Evolutionary conservation across 2,329 filamentous ascomycete species (phyloP).

Genomic region (Trichoderma atroviride): DNA sequence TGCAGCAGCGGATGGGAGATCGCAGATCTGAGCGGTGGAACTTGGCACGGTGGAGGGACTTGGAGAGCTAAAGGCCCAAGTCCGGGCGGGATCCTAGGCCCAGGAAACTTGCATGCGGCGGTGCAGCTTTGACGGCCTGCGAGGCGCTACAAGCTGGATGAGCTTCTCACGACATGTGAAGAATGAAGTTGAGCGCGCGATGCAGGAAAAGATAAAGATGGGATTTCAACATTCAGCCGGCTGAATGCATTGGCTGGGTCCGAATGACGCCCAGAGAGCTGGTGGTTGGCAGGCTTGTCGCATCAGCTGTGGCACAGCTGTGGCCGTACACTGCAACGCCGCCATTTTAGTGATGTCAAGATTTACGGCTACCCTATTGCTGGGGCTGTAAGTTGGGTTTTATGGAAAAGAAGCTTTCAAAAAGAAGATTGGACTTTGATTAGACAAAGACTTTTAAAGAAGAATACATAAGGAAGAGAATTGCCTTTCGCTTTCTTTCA

Average conservation of each 20-base stretch:
- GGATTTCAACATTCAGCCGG: background rate
- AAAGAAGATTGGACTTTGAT: background rate
- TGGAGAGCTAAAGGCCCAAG: constrained; percentile 9
- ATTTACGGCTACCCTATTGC: background rate
- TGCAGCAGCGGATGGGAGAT: constrained; percentile 1
- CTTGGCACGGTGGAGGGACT: constrained; percentile 5
- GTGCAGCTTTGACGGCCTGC: constrained; percentile 13
- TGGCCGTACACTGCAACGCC: background rate
- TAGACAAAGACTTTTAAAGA: background rate
- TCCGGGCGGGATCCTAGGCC: constrained; percentile 5
- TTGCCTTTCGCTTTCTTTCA: background rate
- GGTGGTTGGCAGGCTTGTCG: constrained; percentile 1
- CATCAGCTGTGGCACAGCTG: constrained; percentile 18
- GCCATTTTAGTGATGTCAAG: background rate
- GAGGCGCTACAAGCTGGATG: constrained; percentile 3
- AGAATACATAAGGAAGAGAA: background rate
- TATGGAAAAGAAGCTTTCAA: background rate
- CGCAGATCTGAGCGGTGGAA: constrained; percentile 24
- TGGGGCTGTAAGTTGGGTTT: background rate
- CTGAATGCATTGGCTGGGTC: background rate
- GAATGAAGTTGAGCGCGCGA: constrained; percentile 13
- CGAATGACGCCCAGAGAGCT: constrained; percentile 1
- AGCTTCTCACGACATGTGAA: constrained; percentile 15
- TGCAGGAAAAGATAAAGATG: background rate
- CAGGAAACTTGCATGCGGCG: constrained; percentile 4